Conservation (phyloP, 2,329 filamentous ascomycete species). For the Claviceps purpurea region DNA sequence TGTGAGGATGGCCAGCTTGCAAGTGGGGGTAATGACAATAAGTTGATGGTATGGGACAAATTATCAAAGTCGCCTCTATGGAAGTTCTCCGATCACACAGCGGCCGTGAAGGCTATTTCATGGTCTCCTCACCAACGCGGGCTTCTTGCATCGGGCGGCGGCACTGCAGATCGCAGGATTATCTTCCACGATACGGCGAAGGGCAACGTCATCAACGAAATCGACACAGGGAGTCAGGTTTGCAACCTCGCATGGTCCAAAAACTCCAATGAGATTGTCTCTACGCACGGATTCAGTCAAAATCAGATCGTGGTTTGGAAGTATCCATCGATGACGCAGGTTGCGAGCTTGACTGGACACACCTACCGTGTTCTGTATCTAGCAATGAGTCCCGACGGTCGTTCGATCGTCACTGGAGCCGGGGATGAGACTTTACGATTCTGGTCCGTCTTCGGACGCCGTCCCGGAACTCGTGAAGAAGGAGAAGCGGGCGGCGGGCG, state of each 20-base stretch:
- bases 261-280: conserved; percentile 94
- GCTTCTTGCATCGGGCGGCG: conserved; percentile 86
- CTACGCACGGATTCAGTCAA: conserved; percentile 92
- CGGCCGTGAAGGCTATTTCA: conserved; percentile 92
- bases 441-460: conserved; percentile 89
- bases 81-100: conserved; percentile 89
- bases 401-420: conserved; percentile 86
- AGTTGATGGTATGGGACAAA: conserved; percentile 97
- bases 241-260: conserved; percentile 97
- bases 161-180: conserved; percentile 89
- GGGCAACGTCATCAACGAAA: conserved; percentile 68
- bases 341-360: conserved; percentile 87
- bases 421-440: conserved; percentile 93
- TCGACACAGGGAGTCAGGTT: conserved; percentile 97
- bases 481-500: conserved; percentile 46
- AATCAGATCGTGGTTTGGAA: conserved; percentile 99
- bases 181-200: conserved; percentile 95
- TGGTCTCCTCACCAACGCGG: conserved; percentile 96
- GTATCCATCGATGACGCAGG: conserved; percentile 95
- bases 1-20: conserved; percentile 89
- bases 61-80: conserved; percentile 82
- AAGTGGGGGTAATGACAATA: conserved; percentile 96
- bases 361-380: conserved; percentile 94
- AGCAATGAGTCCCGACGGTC: conserved; percentile 92
- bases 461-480: conserved; percentile 58